Base-by-base conservation (phyloP, 805 yeast species). In the Monosporozyma yasuniensis region DNA sequence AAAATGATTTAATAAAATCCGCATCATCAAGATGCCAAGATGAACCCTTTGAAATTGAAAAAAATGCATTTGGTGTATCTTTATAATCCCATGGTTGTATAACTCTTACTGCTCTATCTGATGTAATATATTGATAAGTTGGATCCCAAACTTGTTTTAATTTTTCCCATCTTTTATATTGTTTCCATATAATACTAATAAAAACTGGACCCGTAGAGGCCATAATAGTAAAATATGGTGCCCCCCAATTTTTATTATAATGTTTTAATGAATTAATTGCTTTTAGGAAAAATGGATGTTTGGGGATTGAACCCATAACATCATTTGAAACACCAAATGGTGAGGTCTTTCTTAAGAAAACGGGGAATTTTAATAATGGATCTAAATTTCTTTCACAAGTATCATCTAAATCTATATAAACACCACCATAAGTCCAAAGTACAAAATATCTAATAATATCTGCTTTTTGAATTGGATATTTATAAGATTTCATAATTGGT, bases 11-110 rank as follows among this genome's bases (percentile, higher is more conserved):
- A 66, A 89, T 78, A 63, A 86, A 78, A 49, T 79, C 74, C 12
- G 96, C 96, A 66, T 89, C 97, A 56, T 81, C 87, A 61, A 80
- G 68, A 67, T 89, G 97, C 97, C 97, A 89, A 21, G 95, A 84
- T 0, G 95, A 85, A 42, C 97, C 97, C 50, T 80, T 77, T 2
- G 87, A 72, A 47, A 86, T 82, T 39, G 77, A 72, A 67, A 89
- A 88, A 62, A 85, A 84, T 0, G 88, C 75, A 55, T 74, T 68
- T 1, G 72, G 59, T 51, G 73, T 75, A 42, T 75, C 68, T 61
- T 84, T 84, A 65, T 86, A 85, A 64, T 84, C 88, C 44, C 69
- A 70, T 6, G 93, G 90, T 70, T 80, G 76, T 56, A 88, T 68
- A 42, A 87, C 78, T 54, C 84, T 71, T 21, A 87, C 81, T 4